phyloP scores from a whole-genome alignment of 495 filamentous ascomycete genomes.

The Hypoxylon trugodes region DNA sequence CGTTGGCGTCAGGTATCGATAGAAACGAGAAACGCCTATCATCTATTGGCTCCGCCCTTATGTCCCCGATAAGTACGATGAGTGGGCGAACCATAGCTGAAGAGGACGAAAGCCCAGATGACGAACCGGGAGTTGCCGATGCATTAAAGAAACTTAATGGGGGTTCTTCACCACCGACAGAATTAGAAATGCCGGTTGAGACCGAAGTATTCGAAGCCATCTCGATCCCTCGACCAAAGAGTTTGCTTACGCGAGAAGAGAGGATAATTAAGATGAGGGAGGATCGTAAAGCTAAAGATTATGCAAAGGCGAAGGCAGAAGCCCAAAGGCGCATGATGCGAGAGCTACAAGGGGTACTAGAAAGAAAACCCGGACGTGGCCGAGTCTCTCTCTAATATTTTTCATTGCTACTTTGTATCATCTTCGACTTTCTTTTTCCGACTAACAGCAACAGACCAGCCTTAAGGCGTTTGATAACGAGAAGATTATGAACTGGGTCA shows the following conservation, averaged over 20 bases:
- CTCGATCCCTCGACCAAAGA: constrained; percentile 77
- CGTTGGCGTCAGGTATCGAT: constrained; percentile 77
- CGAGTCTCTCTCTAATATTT: constrained; percentile 40
- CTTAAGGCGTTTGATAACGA: constrained; percentile 34
- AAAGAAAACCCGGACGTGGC: constrained; percentile 34
- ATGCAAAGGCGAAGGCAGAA: constrained; percentile 73
- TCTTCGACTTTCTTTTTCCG: no score
- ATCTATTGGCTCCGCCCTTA: constrained; percentile 68
- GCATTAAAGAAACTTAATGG: constrained; percentile 80
- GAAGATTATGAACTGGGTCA: constrained; percentile 36
- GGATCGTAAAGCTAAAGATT: constrained; percentile 75
- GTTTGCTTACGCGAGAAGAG: constrained; percentile 83
- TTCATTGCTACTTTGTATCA: constrained; percentile 29
- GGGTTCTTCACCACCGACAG: constrained; percentile 55
- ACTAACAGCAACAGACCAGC: constrained; percentile 21
- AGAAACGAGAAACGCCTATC: constrained; percentile 74
- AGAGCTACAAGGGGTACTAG: constrained; percentile 65
- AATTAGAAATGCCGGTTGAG: constrained; percentile 55
- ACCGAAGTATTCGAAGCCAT: constrained; percentile 93
- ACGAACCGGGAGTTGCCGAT: constrained; percentile 55
- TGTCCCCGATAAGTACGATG: constrained; percentile 81
- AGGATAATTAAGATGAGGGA: constrained; percentile 88
- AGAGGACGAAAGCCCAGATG: constrained; percentile 70
- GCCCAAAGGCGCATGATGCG: constrained; percentile 87
- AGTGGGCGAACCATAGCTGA: constrained; percentile 86